Evolutionary conservation across 768 basidiomycete species (phyloP), one percentile per base, ranked within the genome.

Genomic region (Russula dissimulans): DNA sequence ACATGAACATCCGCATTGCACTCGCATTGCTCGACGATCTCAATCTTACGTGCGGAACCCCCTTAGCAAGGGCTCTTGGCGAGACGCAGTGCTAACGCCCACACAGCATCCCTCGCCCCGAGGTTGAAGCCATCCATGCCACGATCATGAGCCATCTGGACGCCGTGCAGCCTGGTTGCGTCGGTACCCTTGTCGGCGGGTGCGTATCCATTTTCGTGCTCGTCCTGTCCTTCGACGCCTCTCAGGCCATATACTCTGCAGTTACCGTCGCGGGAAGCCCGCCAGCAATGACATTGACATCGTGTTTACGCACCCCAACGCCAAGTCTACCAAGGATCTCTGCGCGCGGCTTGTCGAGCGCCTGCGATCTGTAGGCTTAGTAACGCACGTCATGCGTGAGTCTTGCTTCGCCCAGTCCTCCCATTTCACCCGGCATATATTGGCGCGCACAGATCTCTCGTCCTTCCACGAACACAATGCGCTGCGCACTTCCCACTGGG

Each of bases 251-350:
- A 36, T 7, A 36, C 44, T 46, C 10, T 22, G 7, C 57, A 93
- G 92, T 5, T 91, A 94, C 72, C 83, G 95, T 32, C 76, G 94
- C 57, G 94, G 94, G 1, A 95, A 95, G 70, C 67, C 73, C 3
- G 73, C 83, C 61, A 90, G 87, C 67, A 90, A 87, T 67, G 94
- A 97, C 68, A 84, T 93, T 34, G 94, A 97, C 67, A 87, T 97
- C 57, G 82, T 97, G 1, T 87, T 95, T 68, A 88, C 85, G 39
- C 89, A 94, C 67, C 76, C 81, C 0, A 78, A 83, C 63, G 74
- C 68, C 32, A 71, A 70, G 9, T 76, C 79, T 47, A 77, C 86
- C n/a, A 82, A 80, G 59, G 84, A 80, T 4, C 75, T 93, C 1
- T 82, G 85, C 65, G 77, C 79, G 59, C 78, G 73, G 58, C 72